Percentiles rank a stretch among this genome's conserved stretches.
Conservation (phyloP, 2,329 filamentous ascomycete species). For the Calonectria hawksworthii region DNA sequence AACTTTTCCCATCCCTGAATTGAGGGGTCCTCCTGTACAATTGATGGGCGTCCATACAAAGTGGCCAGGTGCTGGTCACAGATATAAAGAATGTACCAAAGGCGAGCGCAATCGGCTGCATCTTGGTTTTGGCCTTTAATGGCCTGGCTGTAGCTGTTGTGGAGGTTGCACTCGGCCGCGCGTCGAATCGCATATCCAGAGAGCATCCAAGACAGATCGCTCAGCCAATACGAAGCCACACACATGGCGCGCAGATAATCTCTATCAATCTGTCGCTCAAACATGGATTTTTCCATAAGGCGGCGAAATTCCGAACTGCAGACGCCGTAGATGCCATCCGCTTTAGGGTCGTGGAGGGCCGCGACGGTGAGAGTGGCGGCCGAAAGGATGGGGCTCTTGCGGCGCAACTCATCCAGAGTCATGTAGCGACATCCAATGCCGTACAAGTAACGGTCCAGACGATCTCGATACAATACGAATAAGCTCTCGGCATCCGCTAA, state of each 20-base stretch:
- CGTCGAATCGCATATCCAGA: constrained; percentile 67
- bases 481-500: constrained; percentile 64
- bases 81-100: constrained; percentile 74
- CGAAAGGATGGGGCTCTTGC: constrained; percentile 68
- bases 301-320: constrained; percentile 71
- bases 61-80: constrained; percentile 75
- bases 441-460: constrained; percentile 67
- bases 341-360: constrained; percentile 69
- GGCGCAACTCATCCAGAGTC: constrained; percentile 65
- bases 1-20: constrained; percentile 71
- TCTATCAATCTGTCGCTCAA: constrained; percentile 53
- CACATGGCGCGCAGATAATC: constrained; percentile 73
- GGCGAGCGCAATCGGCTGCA: constrained; percentile 65
- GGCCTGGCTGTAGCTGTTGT: constrained; percentile 57
- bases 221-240: constrained; percentile 74
- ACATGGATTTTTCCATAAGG: constrained; percentile 63
- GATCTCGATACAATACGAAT: constrained; percentile 64
- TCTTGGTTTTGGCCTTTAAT: constrained; percentile 56
- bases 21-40: constrained; percentile 69
- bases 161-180: constrained; percentile 62
- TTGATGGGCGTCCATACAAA: constrained; percentile 70
- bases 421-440: constrained; percentile 66
- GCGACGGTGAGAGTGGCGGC: constrained; percentile 71
- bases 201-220: constrained; percentile 73
- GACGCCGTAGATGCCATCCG: constrained; percentile 64